Conservation (phyloP, 2,329 filamentous ascomycete genomes). For the Dendryphion nanum region DNA sequence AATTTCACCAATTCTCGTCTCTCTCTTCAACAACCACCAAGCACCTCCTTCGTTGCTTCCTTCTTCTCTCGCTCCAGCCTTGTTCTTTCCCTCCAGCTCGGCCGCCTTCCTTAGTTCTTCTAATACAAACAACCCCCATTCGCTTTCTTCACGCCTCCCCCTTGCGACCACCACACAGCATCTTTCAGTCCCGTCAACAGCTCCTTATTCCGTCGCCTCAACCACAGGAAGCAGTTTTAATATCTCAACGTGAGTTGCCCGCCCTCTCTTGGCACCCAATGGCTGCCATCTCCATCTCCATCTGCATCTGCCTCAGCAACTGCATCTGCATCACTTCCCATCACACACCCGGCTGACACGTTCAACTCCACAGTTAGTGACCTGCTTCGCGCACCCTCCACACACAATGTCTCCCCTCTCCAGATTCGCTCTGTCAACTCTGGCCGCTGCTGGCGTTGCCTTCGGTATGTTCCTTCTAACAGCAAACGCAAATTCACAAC, state of each 20-base stretch:
- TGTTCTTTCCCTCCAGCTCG: conserved; percentile 1
- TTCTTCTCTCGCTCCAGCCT: background rate
- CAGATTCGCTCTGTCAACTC: conserved; percentile 56
- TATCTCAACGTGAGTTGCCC: conserved; percentile 30
- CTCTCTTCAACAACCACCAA: no score
- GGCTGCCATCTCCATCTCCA: no score
- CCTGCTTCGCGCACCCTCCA: conserved; percentile 11
- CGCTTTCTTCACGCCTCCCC: conserved; percentile 20
- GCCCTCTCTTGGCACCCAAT: conserved; percentile 6
- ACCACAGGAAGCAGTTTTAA: conserved; percentile 32
- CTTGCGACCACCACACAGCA: conserved; percentile 29
- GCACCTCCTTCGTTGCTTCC: background rate
- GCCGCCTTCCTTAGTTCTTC: conserved; percentile 5
- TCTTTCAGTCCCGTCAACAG: conserved; percentile 24
- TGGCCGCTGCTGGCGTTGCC: conserved; percentile 54
- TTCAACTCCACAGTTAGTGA: conserved; percentile 19
- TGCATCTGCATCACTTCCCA: no score
- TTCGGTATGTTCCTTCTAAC: conserved; percentile 55
- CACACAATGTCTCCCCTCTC: conserved; percentile 51
- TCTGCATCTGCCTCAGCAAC: no score
- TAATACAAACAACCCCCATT: conserved; percentile 7
- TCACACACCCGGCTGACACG: no score
- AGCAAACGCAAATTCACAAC: no score
- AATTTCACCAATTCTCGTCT: no score
- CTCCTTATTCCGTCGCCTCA: conserved; percentile 19